Evolutionary conservation across 441 rosid species (phyloP), one percentile per base, ranked within the genome.

Genomic region (Jatropha multifida): DNA sequence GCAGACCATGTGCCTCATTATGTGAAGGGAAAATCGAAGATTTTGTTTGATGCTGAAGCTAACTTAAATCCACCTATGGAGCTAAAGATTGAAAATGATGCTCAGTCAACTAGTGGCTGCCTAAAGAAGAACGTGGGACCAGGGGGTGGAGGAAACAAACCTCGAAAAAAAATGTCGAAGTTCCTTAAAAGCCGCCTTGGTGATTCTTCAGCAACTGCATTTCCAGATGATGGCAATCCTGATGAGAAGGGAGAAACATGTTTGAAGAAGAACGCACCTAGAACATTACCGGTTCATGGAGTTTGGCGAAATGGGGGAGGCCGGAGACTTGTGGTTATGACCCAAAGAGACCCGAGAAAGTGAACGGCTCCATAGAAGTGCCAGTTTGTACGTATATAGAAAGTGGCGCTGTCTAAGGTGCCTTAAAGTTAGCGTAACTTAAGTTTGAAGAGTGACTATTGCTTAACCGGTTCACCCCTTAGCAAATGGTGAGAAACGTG

Each of bases 291-390:
- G 0, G 74, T 76, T n/a, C 76, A 55, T 17, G 85, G 90, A 60
- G 90, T 81, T 67, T 85, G 90, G 87, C 66, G 15, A 38, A 84
- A 78, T 26, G 86, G 88, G 2, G 83, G 87, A 17, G 86, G 88
- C 40, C 74, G 68, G 11, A 83, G 61, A 74, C 90, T 85, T 11
- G 70, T 79, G 37, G 74, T 69, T 18, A 74, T 55, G 83, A 56
- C 79, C 42, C 62, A 37, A 23, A 73, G 74, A 66, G 27, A 52
- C 74, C 26, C n/a, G 2, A 66, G 65, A 41, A 78, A 61, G 59
- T 77, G 73, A 77, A 14, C 7, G 46, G 17, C 18, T 15, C 20
- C 27, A 58, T 58, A 60, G 18, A 51, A 73, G 40, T 42, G 26
- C 27, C 9, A 13, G 6, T 49, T 68, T 32, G 58, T 67, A 23